Percentiles rank a stretch among this genome's conserved stretches.
These are phyloP conservation scores for Cyclaneusma minus DNA, from an alignment of 2,329 filamentous ascomycete species.

Conservation along the genomic window DNA sequence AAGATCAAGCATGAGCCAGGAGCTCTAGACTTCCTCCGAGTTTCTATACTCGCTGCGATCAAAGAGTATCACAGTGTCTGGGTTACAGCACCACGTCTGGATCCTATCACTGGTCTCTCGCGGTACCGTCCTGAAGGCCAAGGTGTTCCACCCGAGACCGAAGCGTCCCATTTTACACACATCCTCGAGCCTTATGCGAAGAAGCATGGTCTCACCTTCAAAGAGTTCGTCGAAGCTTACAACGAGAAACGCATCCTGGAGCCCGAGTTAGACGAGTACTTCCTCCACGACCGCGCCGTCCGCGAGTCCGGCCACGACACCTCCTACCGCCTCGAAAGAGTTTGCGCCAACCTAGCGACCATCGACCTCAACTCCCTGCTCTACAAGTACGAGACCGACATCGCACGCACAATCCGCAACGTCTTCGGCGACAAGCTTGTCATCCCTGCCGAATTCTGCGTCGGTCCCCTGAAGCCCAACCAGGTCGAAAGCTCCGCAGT, in stretches of 20 bases:
- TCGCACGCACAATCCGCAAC: constrained; percentile 69
- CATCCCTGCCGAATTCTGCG: constrained; percentile 73
- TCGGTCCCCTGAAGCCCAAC: constrained; percentile 46
- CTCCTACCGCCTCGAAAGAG: constrained; percentile 76
- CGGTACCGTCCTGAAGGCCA: constrained; percentile 34
- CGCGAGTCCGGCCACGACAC: constrained; percentile 96
- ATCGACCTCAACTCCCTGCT: constrained; percentile 89
- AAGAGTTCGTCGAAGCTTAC: constrained; percentile 79
- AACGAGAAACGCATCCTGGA: constrained; percentile 64
- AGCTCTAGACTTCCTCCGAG: constrained; percentile 65
- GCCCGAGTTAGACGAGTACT: constrained; percentile 87
- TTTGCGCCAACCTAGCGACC: constrained; percentile 79
- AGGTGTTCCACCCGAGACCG: constrained; percentile 39
- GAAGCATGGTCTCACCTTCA: constrained; percentile 62
- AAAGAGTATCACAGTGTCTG: constrained; percentile 41
- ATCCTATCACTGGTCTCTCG: constrained; percentile 32
- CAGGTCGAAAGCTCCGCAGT: constrained; percentile 67
- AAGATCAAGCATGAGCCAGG: constrained; percentile 77
- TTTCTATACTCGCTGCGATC: constrained; percentile 76
- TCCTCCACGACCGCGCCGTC: constrained; percentile 87
- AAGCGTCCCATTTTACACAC: constrained; percentile 37
- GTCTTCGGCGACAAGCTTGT: constrained; percentile 69
- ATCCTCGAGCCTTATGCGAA: constrained; percentile 17
- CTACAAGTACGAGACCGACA: constrained; percentile 95
- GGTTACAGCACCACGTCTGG: constrained; percentile 25